These are phyloP conservation scores for Litchi chinensis DNA, from an alignment of 345 rosid genomes.

Conservation along the genomic window DNA sequence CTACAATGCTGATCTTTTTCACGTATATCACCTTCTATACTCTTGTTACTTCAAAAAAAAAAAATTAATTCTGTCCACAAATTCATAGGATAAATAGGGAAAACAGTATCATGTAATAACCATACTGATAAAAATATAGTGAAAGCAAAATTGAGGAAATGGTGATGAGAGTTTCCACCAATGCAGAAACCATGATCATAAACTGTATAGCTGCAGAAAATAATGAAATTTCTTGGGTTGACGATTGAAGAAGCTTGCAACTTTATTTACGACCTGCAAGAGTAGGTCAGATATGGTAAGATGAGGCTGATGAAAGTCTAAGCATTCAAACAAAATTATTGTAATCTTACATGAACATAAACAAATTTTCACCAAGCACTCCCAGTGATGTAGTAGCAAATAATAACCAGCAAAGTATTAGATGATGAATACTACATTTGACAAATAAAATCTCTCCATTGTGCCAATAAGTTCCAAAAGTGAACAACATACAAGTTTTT, in stretches of 20 bases:
- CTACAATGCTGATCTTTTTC: background rate
- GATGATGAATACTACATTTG: background rate
- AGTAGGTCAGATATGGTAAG: background rate
- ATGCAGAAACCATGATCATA: background rate
- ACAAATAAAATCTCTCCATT: background rate
- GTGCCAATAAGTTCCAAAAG: background rate
- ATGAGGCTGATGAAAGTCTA: background rate
- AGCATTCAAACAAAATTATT: background rate
- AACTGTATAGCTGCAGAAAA: background rate
- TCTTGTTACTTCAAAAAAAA: too few species aligned
- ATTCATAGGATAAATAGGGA: background rate
- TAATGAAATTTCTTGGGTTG: background rate
- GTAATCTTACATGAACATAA: background rate
- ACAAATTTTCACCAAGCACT: background rate
- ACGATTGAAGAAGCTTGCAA: background rate
- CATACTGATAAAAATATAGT: background rate
- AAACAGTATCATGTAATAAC: background rate
- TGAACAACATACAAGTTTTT: background rate
- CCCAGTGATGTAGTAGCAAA: background rate
- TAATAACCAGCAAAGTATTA: background rate
- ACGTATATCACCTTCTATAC: background rate
- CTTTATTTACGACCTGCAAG: conserved; percentile 1
- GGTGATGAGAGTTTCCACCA: background rate
- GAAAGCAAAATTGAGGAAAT: background rate
- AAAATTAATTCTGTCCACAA: background rate